Base-by-base conservation (phyloP, 805 yeast species). In the Debaryomyces prosopidis region DNA sequence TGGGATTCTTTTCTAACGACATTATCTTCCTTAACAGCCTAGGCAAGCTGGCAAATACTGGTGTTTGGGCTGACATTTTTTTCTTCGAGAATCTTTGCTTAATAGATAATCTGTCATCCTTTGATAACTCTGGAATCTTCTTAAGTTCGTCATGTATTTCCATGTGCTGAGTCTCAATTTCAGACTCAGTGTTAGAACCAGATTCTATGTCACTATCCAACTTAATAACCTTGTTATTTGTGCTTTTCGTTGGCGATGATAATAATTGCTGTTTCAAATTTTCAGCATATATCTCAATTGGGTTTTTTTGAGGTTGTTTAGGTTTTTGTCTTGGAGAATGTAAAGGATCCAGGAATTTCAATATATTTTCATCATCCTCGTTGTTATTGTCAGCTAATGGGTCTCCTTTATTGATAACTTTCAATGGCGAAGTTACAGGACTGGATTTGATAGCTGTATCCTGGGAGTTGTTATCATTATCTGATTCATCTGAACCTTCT, bases 271-370 rank as follows among this genome's bases (percentile, higher is more conserved):
- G 49, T 36, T 62, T 66, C 32, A 72, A 52, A 16, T 50, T 61
- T 36, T 60, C 60, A 17, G 73, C 73, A 48, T 72, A 72, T 14
- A 52, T 44, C 33, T 68, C 69, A 26, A 71, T 60, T 2, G 75
- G 75, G 40, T 60, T 57, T 30, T 55, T 60, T 15, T 20, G 36
- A 20, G 3, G 46, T 39, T 5, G 51, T 35, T 14, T 36, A n/a
- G 33, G 8, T n/a, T 30, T 12, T 30, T 1, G 16, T 30, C 11
- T 30, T n/a, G 33, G 33, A 12, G 33, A 30, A 7, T 12, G 14
- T n/a, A 14, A 5, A 3, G 16, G 8, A 2, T 30, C 33, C n/a
- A 26, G 11, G 17, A 14, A 9, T 6, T 8, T 31, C 14, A 14
- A 7, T n/a, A 15, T 10, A 7, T 20, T 26, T 8, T 15, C 14